Conservation (phyloP, 805 yeast genomes). For the Spathaspora sp. region DNA sequence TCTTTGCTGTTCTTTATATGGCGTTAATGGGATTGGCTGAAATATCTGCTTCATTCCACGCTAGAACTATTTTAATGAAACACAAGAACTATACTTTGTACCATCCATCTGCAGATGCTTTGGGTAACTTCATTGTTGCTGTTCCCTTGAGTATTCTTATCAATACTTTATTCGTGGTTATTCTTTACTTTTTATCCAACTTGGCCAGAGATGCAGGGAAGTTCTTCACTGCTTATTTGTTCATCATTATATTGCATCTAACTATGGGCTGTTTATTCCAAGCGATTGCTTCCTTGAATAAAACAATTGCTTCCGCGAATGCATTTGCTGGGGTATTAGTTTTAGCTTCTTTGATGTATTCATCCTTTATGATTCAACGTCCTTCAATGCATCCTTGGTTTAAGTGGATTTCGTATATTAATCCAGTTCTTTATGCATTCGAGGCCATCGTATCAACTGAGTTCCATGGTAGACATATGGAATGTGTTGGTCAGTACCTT, state of each 20-base stretch:
- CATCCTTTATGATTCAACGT: slow-evolving; percentile 26
- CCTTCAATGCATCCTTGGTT: slow-evolving; percentile 34
- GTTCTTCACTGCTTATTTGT: slow-evolving; percentile 47
- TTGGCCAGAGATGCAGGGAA: slow-evolving; percentile 52
- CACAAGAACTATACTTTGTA: slow-evolving; percentile 24
- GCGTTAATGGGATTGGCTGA: slow-evolving; percentile 48
- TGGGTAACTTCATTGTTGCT: slow-evolving; percentile 19
- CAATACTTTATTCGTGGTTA: slow-evolving; percentile 18
- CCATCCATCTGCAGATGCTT: slow-evolving; percentile 26
- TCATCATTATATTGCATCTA: slow-evolving; percentile 44
- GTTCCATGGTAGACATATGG: slow-evolving; percentile 26
- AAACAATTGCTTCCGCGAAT: slow-evolving; percentile 53
- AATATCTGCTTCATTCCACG: slow-evolving; percentile 23
- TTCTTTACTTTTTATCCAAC: slow-evolving; percentile 27
- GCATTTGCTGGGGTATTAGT: slow-evolving; percentile 50
- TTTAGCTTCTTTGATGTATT: slow-evolving; percentile 26
- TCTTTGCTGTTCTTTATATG: slow-evolving; percentile 55
- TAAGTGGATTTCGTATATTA: slow-evolving; percentile 37
- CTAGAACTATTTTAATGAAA: slow-evolving; percentile 26
- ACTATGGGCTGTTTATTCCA: slow-evolving; percentile 53
- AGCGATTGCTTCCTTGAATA: slow-evolving; percentile 49
- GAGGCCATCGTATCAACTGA: slow-evolving; percentile 28
- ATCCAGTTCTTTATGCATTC: slow-evolving; percentile 26
- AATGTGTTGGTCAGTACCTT: slow-evolving; percentile 18
- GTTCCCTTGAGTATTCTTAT: slow-evolving; percentile 20